These are phyloP conservation scores for Fraxinus latifolia DNA, from an alignment of 305 asterid species.

Conservation along the genomic window DNA sequence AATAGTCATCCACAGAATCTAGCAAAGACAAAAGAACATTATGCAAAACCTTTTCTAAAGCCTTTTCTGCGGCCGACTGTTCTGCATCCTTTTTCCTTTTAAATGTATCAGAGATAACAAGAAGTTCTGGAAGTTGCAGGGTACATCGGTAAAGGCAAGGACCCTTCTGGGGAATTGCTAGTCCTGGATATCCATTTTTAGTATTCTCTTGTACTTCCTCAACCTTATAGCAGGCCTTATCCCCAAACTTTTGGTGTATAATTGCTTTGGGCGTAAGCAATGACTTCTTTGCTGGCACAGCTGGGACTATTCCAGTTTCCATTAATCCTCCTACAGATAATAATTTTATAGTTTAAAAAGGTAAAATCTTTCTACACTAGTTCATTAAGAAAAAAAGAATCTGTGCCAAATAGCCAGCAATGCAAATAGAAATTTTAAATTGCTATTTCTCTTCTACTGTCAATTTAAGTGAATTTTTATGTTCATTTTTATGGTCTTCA, in stretches of 20 bases:
- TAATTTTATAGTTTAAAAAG: neutral
- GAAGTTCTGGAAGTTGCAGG: conserved; percentile 68
- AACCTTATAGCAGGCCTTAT: conserved; percentile 63
- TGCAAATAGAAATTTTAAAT: neutral
- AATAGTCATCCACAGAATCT: conserved; percentile 4
- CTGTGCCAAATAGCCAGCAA: neutral
- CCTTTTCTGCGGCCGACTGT: conserved; percentile 89
- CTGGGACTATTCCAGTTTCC: conserved; percentile 38
- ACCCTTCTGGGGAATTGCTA: conserved; percentile 62
- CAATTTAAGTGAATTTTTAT: neutral
- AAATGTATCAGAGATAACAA: conserved; percentile 60
- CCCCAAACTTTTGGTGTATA: conserved; percentile 71
- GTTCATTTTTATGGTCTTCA: neutral
- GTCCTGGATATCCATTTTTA: conserved; percentile 65
- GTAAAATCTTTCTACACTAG: conserved; percentile 5
- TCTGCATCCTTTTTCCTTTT: conserved; percentile 85
- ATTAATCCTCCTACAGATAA: conserved; percentile 28
- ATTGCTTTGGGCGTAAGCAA: conserved; percentile 75
- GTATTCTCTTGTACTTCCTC: conserved; percentile 70
- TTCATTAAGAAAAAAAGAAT: neutral
- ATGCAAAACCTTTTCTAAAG: conserved; percentile 62
- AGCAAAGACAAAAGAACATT: conserved; percentile 17
- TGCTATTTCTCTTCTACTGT: neutral
- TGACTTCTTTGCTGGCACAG: conserved; percentile 46
- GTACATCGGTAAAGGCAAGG: conserved; percentile 73